Evolutionary conservation across 768 basidiomycete genomes (phyloP).

Genomic region (Phallus indusiatus): DNA sequence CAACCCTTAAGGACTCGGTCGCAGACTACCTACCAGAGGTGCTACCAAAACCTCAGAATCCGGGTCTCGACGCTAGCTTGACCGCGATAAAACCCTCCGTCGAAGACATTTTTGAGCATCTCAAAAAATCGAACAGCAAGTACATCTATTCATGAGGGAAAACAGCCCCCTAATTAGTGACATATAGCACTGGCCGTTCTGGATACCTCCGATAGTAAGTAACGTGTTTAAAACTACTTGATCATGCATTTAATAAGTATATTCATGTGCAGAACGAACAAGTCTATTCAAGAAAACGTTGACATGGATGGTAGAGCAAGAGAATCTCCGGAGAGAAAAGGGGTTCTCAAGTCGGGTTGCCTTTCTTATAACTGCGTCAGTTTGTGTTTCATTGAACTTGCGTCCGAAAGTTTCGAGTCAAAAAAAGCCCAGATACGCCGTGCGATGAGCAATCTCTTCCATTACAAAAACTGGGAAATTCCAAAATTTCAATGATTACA

Average conservation of each 20-base stretch:
- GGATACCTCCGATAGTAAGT: conserved; percentile 21
- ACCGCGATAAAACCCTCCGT: conserved; percentile 11
- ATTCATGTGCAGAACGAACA: conserved; percentile 18
- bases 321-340: conserved; percentile 12
- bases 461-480: conserved; percentile 8
- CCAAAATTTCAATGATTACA: conserved; percentile 21
- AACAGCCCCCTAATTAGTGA: neutral
- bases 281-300: conserved; percentile 21
- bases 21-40: conserved; percentile 29
- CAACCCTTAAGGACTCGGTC: conserved; percentile 18
- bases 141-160: neutral
- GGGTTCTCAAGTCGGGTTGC: conserved; percentile 17
- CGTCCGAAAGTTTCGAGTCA: neutral
- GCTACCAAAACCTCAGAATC: conserved; percentile 12
- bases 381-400: neutral
- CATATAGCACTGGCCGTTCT: conserved; percentile 27
- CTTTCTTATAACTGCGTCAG: conserved; percentile 27
- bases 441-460: conserved; percentile 6
- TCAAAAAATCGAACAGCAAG: conserved; percentile 31
- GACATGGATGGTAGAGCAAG: conserved; percentile 21
- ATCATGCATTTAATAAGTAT: neutral
- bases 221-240: neutral
- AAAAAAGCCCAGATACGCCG: neutral
- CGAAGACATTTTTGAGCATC: conserved; percentile 23
- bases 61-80: conserved; percentile 10